A percentile compares a stretch with the other conserved stretches of the same genome.
phyloP scores from a whole-genome alignment of 768 basidiomycete genomes.

The Rhizopogon vulgaris region DNA sequence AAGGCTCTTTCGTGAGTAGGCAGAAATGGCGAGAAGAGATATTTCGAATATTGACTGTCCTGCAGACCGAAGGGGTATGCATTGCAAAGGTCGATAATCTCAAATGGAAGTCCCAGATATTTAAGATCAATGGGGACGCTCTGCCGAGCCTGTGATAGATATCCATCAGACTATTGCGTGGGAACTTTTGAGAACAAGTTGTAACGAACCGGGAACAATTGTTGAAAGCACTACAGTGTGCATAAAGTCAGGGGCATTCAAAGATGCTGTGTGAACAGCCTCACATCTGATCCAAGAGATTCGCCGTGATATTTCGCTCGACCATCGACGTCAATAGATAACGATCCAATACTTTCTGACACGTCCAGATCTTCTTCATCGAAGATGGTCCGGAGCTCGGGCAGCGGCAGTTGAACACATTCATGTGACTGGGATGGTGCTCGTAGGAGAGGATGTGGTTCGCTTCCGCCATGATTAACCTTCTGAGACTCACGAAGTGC shows the following conservation, averaged over 20 bases:
- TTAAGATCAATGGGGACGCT: conserved; percentile 11
- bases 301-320: conserved; percentile 45
- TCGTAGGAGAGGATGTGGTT: conserved; percentile 13
- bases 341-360: conserved; percentile 39
- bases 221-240: conserved; percentile 31
- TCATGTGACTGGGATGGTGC: conserved; percentile 2
- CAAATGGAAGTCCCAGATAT: conserved; percentile 32
- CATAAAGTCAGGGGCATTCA: background rate
- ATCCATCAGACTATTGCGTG: conserved; percentile 3
- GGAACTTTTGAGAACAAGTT: background rate
- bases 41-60: conserved; percentile 31
- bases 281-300: conserved; percentile 44
- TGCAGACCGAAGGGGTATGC: conserved; percentile 46
- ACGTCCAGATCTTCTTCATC: conserved; percentile 23
- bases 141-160: background rate
- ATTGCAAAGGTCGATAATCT: conserved; percentile 38
- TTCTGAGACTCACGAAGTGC: conserved; percentile 28
- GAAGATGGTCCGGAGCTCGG: conserved; percentile 10
- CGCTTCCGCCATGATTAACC: conserved; percentile 9
- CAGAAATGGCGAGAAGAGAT: conserved; percentile 33
- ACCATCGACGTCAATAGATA: conserved; percentile 44
- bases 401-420: conserved; percentile 5
- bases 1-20: conserved; percentile 35
- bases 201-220: conserved; percentile 20
- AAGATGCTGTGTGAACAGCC: background rate